Conservation (phyloP, 225 moss, liverwort and hornwort species). For the Physcomitrium patens region DNA sequence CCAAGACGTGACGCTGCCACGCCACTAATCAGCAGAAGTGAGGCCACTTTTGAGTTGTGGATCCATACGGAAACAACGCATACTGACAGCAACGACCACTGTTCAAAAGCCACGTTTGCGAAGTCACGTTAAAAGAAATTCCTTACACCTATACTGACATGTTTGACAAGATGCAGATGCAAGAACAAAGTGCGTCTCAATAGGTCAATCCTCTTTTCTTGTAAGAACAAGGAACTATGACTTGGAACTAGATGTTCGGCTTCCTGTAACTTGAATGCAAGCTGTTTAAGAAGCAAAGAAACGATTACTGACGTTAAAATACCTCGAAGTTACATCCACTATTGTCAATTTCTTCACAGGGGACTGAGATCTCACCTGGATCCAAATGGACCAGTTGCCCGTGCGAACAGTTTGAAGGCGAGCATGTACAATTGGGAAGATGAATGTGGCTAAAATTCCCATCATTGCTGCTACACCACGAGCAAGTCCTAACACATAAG, state of each 20-base stretch:
- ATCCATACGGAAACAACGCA: constrained; percentile 79
- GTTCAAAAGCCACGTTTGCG: constrained; percentile 18
- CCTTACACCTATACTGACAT: not conserved
- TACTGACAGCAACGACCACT: constrained; percentile 84
- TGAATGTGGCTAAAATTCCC: constrained; percentile 85
- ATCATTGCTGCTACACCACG: constrained; percentile 78
- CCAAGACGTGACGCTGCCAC: constrained; percentile 90
- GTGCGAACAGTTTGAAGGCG: constrained; percentile 81
- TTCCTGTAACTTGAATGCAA: not conserved
- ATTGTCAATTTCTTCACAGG: not conserved
- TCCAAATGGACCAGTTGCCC: constrained; percentile 95
- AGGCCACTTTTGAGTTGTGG: constrained; percentile 58
- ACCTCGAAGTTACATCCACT: not conserved
- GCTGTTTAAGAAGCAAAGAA: not conserved
- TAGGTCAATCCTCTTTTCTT: not conserved
- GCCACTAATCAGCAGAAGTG: constrained; percentile 79
- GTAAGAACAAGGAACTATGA: not conserved
- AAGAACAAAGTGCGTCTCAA: not conserved
- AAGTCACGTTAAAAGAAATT: not conserved
- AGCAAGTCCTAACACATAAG: constrained; percentile 83
- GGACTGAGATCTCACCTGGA: constrained; percentile 62
- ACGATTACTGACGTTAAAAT: not conserved
- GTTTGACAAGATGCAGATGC: not conserved
- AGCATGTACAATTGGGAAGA: constrained; percentile 79
- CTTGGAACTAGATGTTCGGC: not conserved